These are phyloP conservation scores for Citrus cavaleriei DNA, from an alignment of 345 rosid species.

Conservation along the genomic window DNA sequence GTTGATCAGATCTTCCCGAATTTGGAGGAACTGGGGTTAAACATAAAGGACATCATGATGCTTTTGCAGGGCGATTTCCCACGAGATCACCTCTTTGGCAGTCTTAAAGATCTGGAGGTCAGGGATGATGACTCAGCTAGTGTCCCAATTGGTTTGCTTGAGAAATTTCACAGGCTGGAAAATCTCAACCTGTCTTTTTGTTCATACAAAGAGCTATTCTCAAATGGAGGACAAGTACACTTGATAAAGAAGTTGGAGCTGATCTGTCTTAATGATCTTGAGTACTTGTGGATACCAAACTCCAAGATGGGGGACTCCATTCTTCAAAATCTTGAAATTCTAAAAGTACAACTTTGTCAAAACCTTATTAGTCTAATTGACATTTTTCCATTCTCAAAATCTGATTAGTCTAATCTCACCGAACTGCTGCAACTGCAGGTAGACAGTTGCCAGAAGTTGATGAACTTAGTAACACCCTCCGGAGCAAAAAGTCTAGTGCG, in stretches of 20 bases:
- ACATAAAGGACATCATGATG: neutral
- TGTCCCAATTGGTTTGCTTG: neutral
- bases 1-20: too few relatives aligned
- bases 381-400: neutral
- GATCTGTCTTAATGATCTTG: fast-evolving
- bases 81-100: neutral
- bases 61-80: neutral
- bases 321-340: slow-evolving; percentile 7
- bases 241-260: neutral
- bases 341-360: neutral
- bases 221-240: neutral
- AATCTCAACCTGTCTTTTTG: neutral
- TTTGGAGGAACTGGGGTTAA: too few relatives aligned
- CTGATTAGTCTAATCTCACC: neutral
- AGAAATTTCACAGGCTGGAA: slow-evolving; percentile 11
- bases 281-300: slow-evolving; percentile 8
- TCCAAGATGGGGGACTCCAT: neutral
- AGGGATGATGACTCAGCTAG: neutral
- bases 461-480: slow-evolving; percentile 1
- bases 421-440: neutral
- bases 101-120: neutral
- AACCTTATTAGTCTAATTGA: neutral
- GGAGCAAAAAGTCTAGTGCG: slow-evolving; percentile 8
- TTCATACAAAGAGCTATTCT: slow-evolving; percentile 7
- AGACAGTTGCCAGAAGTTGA: neutral